Base-by-base conservation (phyloP, 192 early-diverging fungal genomes). In the Coemansia sp. region DNA sequence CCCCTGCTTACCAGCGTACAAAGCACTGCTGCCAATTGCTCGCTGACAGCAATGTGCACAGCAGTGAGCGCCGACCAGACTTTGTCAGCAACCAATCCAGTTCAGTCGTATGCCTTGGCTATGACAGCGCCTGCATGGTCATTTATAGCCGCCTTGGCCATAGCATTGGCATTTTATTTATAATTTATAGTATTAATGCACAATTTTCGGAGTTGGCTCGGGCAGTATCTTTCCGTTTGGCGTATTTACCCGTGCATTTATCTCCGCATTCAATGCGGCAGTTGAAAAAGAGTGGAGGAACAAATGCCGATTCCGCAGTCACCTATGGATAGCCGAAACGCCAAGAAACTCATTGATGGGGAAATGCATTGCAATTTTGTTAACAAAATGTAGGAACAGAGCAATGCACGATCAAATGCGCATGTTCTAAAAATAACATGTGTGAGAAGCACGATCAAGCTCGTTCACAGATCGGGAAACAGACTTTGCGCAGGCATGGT, bases 1-100 rank as follows among this genome's bases (percentile, higher is more conserved):
- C 62, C 62, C 1, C 38, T 64, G 51, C 17, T 71, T 29, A 71
- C 69, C n/a, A 61, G 52, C 69, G 57, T 53, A 1, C 31, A 59
- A 14, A 57, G 51, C 37, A 29, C 59, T 11, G 37, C 39, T 3
- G 63, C 69, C 49, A 71, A 65, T 53, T 64, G 69, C 59, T 65
- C 69, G 26, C 53, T 71, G 4, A 47, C 63, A n/a, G 45, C 45
- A 6, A 61, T 64, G 17, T 71, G 69, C 29, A 65, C 62, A 6
- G 8, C 37, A 51, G 39, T 41, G 12, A 61, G 48, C 8, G 19
- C 43, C 17, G 43, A 10, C 23, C 19, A 45, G 41, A 3, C 4
- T 12, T 45, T 49, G 11, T 6, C 26, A 38, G 16, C 60, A 29
- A 47, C 47, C 7, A 25, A 43, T 22, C 8, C 17, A 9, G 37